These are phyloP conservation scores for Penicillium hordei DNA, from an alignment of 2,329 filamentous ascomycete genomes.

Conservation along the genomic window DNA sequence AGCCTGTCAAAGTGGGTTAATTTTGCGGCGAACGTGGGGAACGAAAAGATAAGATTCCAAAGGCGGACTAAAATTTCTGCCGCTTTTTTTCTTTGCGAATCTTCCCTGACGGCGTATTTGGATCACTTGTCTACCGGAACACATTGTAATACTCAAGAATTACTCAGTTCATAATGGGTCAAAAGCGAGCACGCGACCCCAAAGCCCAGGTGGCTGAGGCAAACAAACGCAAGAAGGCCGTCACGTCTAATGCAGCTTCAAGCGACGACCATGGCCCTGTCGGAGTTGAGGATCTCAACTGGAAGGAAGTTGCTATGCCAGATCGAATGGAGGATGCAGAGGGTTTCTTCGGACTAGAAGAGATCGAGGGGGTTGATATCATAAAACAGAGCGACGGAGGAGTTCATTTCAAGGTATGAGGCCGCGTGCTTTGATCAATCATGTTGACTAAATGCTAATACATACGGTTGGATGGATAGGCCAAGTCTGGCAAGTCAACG, in stretches of 20 bases:
- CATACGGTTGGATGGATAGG: constrained; percentile 27
- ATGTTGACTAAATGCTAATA: background rate
- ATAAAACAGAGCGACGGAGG: constrained; percentile 61
- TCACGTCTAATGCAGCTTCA: constrained; percentile 14
- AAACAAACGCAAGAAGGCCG: constrained; percentile 40
- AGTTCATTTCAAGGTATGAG: constrained; percentile 44
- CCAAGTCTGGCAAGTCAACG: constrained; percentile 34
- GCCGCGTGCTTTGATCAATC: background rate
- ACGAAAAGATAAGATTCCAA: constrained; percentile 35
- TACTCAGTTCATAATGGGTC: constrained; percentile 30
- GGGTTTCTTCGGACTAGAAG: constrained; percentile 88
- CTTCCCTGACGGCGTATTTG: constrained; percentile 16
- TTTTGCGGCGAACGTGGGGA: constrained; percentile 31
- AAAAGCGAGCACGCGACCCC: constrained; percentile 37
- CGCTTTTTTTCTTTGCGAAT: constrained; percentile 37
- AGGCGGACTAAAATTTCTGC: constrained; percentile 34
- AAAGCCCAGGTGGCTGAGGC: constrained; percentile 30
- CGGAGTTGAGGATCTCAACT: constrained; percentile 55
- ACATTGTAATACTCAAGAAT: background rate
- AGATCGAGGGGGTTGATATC: constrained; percentile 89
- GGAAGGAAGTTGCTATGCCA: constrained; percentile 66
- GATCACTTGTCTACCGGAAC: constrained; percentile 4
- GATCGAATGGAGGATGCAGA: constrained; percentile 85
- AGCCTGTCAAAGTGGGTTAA: constrained; percentile 15
- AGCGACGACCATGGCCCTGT: constrained; percentile 31